Evolutionary conservation across 1,284 basidiomycete species (phyloP), one percentile per base, ranked within the genome.

Genomic region (Abortiporus biennis): DNA sequence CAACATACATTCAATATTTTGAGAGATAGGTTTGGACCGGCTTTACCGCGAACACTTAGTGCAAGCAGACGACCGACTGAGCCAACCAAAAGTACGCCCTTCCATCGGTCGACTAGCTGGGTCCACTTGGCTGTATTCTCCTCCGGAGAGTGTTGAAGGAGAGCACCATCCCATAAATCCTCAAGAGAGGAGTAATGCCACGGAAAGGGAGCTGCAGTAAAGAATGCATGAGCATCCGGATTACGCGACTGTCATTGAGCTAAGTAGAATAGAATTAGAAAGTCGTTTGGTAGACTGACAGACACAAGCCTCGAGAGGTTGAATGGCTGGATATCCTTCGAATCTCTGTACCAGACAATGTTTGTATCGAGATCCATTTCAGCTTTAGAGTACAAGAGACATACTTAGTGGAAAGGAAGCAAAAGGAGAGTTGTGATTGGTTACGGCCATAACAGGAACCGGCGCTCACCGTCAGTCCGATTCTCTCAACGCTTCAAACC

Each of bases 141-240:
- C 49, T 17, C 15, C 67, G 56, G 4, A 59, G 55, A 5, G 46
- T 39, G 6, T 61, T 54, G 29, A 64, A 50, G 17, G n/a, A n/a
- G n/a, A n/a, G n/a, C n/a, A n/a, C 72, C 72, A 16, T 62, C 57
- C 74, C 73, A 80, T 4, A 83, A 59, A 2, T 52, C 59, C 2
- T 57, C 52, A 15, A 74, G 47, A 5, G 79, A 78, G 11, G 65
- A 49, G 11, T 59, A 44, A 13, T 62, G 61, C 78, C 80, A 85
- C 4, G 81, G 81, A 50, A 84, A 85, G 27, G 70, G 61, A 3
- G 76, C 68, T 6, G 75, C 48, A 36, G 56, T 61, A 25, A 52
- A 47, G 29, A 59, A 53, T 1, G 45, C 44, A 17, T 33, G 15
- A 3, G 47, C 34, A 8, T 47, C 33, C 4, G 48, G 20, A n/a